Conservation (phyloP, 2,329 filamentous ascomycete genomes). For the Penicillium griseofulvum region DNA sequence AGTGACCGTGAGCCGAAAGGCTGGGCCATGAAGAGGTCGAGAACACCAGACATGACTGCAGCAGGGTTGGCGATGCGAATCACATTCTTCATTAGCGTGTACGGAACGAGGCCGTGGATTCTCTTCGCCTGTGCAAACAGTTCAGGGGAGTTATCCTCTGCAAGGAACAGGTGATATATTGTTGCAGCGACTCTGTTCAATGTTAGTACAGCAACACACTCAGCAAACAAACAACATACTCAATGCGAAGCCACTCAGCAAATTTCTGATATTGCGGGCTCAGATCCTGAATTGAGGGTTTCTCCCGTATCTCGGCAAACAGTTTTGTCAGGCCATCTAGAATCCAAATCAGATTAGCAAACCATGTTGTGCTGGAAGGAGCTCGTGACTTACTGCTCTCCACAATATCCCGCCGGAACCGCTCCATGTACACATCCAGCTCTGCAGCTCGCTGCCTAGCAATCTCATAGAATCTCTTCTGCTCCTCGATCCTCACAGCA, state of each 20-base stretch:
- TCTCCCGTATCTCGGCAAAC: constrained; percentile 89
- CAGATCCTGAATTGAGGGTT: constrained; percentile 80
- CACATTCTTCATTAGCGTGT: constrained; percentile 90
- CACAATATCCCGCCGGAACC: constrained; percentile 65
- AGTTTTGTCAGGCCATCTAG: constrained; percentile 82
- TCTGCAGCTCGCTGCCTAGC: constrained; percentile 85
- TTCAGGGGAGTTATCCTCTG: constrained; percentile 96
- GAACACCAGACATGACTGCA: constrained; percentile 90
- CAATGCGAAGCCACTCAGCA: constrained; percentile 95
- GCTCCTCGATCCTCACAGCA: constrained; percentile 84
- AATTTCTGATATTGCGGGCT: constrained; percentile 97
- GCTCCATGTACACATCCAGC: constrained; percentile 96
- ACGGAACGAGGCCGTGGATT: constrained; percentile 92
- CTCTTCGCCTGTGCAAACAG: constrained; percentile 90
- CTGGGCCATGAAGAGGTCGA: constrained; percentile 93
- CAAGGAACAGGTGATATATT: constrained; percentile 93
- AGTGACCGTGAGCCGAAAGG: constrained; percentile 88
- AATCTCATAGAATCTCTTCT: constrained; percentile 92
- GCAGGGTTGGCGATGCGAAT: constrained; percentile 95
- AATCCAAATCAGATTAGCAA: constrained; percentile 5
- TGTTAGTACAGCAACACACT: constrained; percentile 11
- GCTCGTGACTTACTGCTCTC: constrained; percentile 61
- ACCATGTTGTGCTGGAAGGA: constrained; percentile 30
- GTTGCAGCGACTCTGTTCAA: constrained; percentile 72
- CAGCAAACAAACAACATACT: constrained; percentile 47